Conservation (phyloP, 2,329 filamentous ascomycete species). For the Calonectria hongkongensis region DNA sequence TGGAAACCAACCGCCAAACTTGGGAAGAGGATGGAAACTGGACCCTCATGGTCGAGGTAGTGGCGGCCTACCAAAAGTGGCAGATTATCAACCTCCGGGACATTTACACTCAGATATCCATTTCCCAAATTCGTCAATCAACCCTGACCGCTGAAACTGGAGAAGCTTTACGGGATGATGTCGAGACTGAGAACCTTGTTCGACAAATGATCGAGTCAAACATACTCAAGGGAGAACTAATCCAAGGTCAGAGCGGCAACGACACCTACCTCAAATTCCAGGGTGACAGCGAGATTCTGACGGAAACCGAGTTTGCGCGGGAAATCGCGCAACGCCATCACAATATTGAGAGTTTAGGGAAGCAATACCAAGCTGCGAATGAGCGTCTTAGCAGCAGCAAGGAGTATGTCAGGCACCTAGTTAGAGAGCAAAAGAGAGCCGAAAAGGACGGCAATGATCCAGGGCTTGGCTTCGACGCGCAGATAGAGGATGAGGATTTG, state of each 20-base stretch:
- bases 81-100: slow-evolving; percentile 83
- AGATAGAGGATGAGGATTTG: slow-evolving; percentile 76
- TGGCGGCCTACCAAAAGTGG: slow-evolving; percentile 83
- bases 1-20: slow-evolving; percentile 72
- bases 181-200: slow-evolving; percentile 68
- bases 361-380: slow-evolving; percentile 71
- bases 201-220: slow-evolving; percentile 73
- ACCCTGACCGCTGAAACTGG: slow-evolving; percentile 75
- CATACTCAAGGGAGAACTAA: slow-evolving; percentile 72
- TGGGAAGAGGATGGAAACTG: slow-evolving; percentile 85
- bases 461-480: slow-evolving; percentile 65
- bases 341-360: slow-evolving; percentile 66
- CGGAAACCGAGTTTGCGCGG: slow-evolving; percentile 71
- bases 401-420: slow-evolving; percentile 71
- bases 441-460: slow-evolving; percentile 65
- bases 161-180: slow-evolving; percentile 62
- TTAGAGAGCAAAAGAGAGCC: slow-evolving; percentile 66
- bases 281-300: slow-evolving; percentile 63
- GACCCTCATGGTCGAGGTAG: slow-evolving; percentile 81
- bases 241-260: slow-evolving; percentile 64
- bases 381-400: slow-evolving; percentile 73
- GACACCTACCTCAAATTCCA: slow-evolving; percentile 72
- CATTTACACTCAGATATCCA: slow-evolving; percentile 79
- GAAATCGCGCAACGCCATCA: slow-evolving; percentile 65
- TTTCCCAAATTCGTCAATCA: slow-evolving; percentile 69